Conservation (phyloP, 1,284 basidiomycete species). For the Heterobasidion annosum region DNA sequence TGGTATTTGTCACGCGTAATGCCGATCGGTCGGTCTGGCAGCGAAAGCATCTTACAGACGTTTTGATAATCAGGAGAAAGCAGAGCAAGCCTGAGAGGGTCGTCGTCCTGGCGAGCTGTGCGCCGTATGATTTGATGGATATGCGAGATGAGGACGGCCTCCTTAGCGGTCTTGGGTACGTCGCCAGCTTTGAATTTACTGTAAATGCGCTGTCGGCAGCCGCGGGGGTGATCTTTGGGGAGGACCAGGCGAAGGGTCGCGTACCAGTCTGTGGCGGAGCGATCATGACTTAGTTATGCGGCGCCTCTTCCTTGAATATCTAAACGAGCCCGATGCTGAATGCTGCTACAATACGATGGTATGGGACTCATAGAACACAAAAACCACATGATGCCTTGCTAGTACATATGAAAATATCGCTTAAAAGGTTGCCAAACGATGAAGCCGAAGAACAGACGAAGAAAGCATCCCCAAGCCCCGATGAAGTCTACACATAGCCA, state of each 20-base stretch:
- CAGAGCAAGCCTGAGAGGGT: slow-evolving; percentile 16
- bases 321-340: no score
- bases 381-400: no score
- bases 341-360: no score
- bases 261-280: slow-evolving; percentile 25
- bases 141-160: slow-evolving; percentile 16
- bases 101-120: slow-evolving; percentile 47
- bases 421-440: neutral
- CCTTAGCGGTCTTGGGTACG: slow-evolving; percentile 15
- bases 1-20: slow-evolving; percentile 52
- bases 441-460: neutral
- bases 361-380: no score
- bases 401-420: no score
- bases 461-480: no score
- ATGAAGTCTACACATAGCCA: no score
- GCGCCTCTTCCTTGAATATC: no score
- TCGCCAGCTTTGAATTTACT: slow-evolving; percentile 55
- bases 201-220: slow-evolving; percentile 36
- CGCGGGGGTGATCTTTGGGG: slow-evolving; percentile 35
- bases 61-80: slow-evolving; percentile 14
- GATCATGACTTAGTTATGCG: neutral
- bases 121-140: slow-evolving; percentile 45
- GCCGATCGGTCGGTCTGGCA: slow-evolving; percentile 50
- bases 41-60: slow-evolving; percentile 27
- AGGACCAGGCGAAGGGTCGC: slow-evolving; percentile 21